phyloP scores from a whole-genome alignment of 108 stramenopile genomes.

The Cyclotella cryptica region DNA sequence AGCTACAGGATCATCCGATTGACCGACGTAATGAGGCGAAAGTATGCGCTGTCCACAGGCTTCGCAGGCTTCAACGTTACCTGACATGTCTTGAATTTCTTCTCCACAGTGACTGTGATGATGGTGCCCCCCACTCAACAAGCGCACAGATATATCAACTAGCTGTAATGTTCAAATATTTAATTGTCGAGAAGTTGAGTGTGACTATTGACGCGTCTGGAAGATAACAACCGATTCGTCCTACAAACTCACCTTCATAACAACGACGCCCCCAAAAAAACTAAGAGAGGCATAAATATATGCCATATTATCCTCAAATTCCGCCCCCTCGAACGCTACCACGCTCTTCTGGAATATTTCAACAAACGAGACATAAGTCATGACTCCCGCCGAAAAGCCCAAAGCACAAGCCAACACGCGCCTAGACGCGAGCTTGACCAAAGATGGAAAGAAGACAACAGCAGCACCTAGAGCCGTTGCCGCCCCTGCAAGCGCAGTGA shows the following conservation, averaged over 20 bases:
- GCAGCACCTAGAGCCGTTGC: conserved; percentile 71
- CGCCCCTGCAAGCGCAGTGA: conserved; percentile 59
- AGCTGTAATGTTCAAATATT: conserved; percentile 22
- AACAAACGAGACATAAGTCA: conserved; percentile 84
- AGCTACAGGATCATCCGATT: conserved; percentile 48
- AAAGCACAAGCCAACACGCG: conserved; percentile 69
- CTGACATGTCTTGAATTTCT: conserved; percentile 13
- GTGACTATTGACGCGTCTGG: not conserved
- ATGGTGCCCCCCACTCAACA: conserved; percentile 41
- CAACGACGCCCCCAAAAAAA: conserved; percentile 74
- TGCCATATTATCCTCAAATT: conserved; percentile 30
- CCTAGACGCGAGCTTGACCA: conserved; percentile 61
- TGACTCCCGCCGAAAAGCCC: conserved; percentile 80
- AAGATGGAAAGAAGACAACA: conserved; percentile 65
- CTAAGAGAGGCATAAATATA: conserved; percentile 63
- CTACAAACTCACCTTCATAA: conserved; percentile 54
- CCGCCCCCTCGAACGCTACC: conserved; percentile 46
- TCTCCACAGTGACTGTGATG: conserved; percentile 28
- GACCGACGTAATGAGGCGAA: conserved; percentile 41
- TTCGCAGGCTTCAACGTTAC: conserved; percentile 15
- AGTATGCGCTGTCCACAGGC: conserved; percentile 13
- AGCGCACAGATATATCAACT: conserved; percentile 31
- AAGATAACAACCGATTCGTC: not conserved
- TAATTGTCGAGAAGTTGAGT: not conserved
- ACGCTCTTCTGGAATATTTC: conserved; percentile 80